Evolutionary conservation across 257 asterid genomes (phyloP), one percentile per base, ranked within the genome.

Genomic region (Nicotiana sylvestris): DNA sequence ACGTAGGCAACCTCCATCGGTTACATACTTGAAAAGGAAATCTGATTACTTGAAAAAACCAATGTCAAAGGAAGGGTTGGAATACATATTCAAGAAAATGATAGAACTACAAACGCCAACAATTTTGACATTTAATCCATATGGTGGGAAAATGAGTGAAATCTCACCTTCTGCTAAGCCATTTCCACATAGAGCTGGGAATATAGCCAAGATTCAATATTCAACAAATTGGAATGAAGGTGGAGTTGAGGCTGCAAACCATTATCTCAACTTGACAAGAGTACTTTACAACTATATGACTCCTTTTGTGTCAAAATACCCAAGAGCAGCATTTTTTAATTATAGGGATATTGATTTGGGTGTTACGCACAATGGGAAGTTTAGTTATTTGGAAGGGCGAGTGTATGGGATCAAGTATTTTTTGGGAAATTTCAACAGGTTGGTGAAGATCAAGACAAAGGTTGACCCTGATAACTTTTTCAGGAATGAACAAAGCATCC

Each of bases 311-410:
- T 89, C 93, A 6, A 84, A 61, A 5, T 86, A 78, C 66, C 97
- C 97, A 4, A 90, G 97, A 16, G 88, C 87, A 32, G 92, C 97
- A 2, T 93, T 84, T 57, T 74, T 92, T 29, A 93, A 93, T 53
- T 93, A 90, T 87, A 86, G 94, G 66, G 97, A 93, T 49, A 27
- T 90, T 77, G 97, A 93, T 83, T 85, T 93, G 1, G 96, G 97
- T n/a, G 84, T 86, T 3, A 90, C 89, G 43, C 86, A 88, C 77
- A 82, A 83, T 56, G 88, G 90, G 10, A 80, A 77, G 8, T 78
- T 78, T 49, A 88, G 90, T 39, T 91, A 87, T 80, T 29, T 4
- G 0, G 80, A 92, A 53, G 97, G 89, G 0, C 43, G 84, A 33
- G 86, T 85, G 0, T 92, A 87, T 67, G 95, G 97, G 27, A 70